phyloP scores from a whole-genome alignment of 169 alveolate species.

The Babesia bovis region DNA sequence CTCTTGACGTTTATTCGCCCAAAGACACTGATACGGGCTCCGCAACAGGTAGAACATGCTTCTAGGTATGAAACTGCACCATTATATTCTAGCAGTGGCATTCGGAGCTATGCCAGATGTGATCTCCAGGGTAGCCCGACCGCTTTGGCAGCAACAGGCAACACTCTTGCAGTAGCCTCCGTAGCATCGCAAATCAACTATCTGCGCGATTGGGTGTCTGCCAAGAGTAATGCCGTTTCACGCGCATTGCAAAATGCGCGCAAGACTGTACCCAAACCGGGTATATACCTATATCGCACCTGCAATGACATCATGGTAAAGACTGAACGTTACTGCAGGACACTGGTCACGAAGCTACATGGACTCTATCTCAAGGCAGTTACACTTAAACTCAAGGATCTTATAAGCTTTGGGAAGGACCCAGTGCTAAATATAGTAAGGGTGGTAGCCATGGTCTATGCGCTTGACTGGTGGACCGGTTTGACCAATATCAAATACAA shows the following conservation, averaged over 20 bases:
- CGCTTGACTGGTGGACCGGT: slow-evolving; percentile 6
- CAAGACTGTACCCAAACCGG: neutral
- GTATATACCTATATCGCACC: neutral
- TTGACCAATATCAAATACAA: neutral
- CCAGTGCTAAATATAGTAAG: slow-evolving; percentile 9
- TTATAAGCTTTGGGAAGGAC: neutral
- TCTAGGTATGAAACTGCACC: no score
- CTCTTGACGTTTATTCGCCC: no score
- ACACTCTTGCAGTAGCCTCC: neutral
- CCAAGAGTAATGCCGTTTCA: neutral
- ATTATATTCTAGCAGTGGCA: no score
- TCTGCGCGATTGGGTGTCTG: neutral
- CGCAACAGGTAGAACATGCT: no score
- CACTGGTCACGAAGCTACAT: neutral
- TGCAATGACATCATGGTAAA: slow-evolving; percentile 1
- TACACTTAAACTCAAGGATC: neutral
- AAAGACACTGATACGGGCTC: no score
- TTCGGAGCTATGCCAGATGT: no score
- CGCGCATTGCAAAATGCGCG: neutral
- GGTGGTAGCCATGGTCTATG: slow-evolving; percentile 1
- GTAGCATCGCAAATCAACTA: neutral
- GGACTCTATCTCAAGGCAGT: slow-evolving; percentile 6
- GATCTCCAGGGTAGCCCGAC: no score
- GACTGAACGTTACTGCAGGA: slow-evolving; percentile 5
- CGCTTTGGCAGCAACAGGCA: neutral